Conservation (phyloP, 257 asterid species). For the Mitragyna speciosa region DNA sequence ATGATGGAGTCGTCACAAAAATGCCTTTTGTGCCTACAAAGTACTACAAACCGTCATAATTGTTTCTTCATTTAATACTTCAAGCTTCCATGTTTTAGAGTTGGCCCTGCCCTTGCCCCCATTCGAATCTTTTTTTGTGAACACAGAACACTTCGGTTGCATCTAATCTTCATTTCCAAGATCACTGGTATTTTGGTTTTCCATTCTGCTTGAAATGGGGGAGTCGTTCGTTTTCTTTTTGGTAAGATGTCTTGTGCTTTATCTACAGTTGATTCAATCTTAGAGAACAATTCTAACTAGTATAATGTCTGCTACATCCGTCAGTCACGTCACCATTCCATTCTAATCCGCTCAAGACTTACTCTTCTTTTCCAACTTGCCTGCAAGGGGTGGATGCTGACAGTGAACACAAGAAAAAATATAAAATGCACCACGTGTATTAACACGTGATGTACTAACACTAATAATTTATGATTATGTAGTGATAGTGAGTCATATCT, state of each 20-base stretch:
- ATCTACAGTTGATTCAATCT: background rate
- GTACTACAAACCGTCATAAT: constrained; percentile 72
- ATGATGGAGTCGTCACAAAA: constrained; percentile 81
- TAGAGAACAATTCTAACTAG: no score
- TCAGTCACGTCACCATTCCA: no score
- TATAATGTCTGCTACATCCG: no score
- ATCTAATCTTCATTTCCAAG: constrained; percentile 6
- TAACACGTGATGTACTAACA: no score
- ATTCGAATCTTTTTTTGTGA: constrained; percentile 22
- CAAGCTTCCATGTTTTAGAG: constrained; percentile 16
- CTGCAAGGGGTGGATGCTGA: background rate
- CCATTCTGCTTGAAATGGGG: background rate
- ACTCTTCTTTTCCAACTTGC: no score
- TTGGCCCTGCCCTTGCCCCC: constrained; percentile 8
- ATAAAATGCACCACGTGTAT: no score
- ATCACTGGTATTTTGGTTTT: background rate
- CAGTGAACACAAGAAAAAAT: no score
- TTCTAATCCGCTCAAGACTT: no score
- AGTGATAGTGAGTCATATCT: no score
- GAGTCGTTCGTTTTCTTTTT: background rate
- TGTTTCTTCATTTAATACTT: constrained; percentile 11
- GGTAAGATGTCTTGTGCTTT: constrained; percentile 4
- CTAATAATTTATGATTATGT: no score
- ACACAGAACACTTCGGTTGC: constrained; percentile 17
- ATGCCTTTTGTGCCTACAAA: constrained; percentile 86